Evolutionary conservation across 1,139 yeast genomes (phyloP), one percentile per base, ranked within the genome.

Genomic region (Yamadazyma taylorii): DNA sequence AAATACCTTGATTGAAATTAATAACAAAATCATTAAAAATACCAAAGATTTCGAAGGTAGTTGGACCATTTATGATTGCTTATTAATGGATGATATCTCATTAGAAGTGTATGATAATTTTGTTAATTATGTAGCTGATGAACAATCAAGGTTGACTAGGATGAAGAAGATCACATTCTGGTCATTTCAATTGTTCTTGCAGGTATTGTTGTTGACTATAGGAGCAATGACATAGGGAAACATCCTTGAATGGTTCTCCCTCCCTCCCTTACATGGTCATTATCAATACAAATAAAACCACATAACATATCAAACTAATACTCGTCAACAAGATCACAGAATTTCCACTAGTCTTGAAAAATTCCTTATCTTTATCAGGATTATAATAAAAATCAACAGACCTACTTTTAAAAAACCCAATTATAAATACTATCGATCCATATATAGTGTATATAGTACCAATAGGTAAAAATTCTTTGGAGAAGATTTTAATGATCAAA

Each of bases 51-150:
- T 92, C 55, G 89, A 86, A 51, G 98, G 98, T 0, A 79, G 96
- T 4, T 92, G 98, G 98, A 92, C 98, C 1, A 73, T 89, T 5
- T 92, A 89, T 59, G 98, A 92, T 57, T 85, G 95, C 24, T 70
- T 85, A 39, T 68, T 92, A 42, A 88, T 92, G 96, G 95, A 86
- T 53, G 97, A 90, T 54, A 73, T 94, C 38, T 84, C 94, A 25
- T 83, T 83, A 31, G 95, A 87, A 50, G 95, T 90, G 3, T 90
- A 90, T 58, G 92, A 88, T 50, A 90, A 92, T 26, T 89, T 92
- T 61, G 96, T 82, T 3, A 78, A 82, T 36, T 90, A 89, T 52
- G 95, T 88, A 19, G 85, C 85, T 12, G 94, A 92, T 57, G 97
- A 92, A 48, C 86, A 87, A 50, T 80, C 81, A 21, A 67, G 94